Conservation (phyloP, 768 basidiomycete species). For the Naganishia onofrii region DNA sequence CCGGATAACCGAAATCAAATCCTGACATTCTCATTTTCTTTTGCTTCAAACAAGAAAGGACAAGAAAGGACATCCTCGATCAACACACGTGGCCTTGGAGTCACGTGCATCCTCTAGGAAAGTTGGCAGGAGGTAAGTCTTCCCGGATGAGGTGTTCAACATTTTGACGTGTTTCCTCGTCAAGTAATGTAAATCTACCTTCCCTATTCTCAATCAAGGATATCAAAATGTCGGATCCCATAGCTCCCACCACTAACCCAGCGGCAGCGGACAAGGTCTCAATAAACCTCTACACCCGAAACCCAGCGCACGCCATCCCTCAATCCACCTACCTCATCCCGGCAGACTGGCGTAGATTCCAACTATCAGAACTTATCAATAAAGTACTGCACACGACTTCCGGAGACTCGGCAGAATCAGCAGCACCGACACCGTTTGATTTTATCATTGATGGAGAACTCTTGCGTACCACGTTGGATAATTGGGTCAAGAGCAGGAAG, state of each 20-base stretch:
- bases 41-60: too few species aligned
- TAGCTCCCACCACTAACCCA: conserved; percentile 34
- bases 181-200: too few species aligned
- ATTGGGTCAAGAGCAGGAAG: conserved; percentile 60
- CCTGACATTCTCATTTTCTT: background rate
- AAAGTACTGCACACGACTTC: conserved; percentile 71
- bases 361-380: conserved; percentile 94
- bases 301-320: conserved; percentile 70
- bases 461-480: conserved; percentile 65
- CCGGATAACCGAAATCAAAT: background rate
- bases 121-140: background rate
- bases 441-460: conserved; percentile 84
- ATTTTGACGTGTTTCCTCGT: background rate
- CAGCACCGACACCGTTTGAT: conserved; percentile 80
- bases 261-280: conserved; percentile 26
- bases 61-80: too few species aligned
- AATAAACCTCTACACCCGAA: conserved; percentile 65
- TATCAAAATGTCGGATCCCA: background rate
- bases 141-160: background rate
- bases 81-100: background rate
- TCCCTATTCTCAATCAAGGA: background rate
- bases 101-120: background rate
- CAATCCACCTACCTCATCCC: conserved; percentile 92
- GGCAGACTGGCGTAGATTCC: conserved; percentile 83
- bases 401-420: conserved; percentile 33